phyloP scores from a whole-genome alignment of 805 yeast species.

The Metschnikowia koreensis region DNA sequence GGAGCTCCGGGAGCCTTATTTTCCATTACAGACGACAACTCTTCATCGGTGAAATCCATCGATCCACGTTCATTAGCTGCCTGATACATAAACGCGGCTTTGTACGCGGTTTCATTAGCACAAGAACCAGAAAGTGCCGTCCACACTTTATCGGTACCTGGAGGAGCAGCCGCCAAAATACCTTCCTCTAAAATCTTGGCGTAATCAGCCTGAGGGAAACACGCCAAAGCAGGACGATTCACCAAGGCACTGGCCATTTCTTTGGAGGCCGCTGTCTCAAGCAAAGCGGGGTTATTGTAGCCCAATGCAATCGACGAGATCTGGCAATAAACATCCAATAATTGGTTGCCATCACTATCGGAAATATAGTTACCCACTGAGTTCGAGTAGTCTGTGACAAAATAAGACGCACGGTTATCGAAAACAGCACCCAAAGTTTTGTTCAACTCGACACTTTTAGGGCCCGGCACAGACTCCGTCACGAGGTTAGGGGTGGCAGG shows the following conservation, averaged over 20 bases:
- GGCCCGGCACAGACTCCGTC: constrained; percentile 40
- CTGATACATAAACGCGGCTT: constrained; percentile 68
- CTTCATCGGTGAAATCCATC: constrained; percentile 45
- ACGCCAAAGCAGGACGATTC: constrained; percentile 46
- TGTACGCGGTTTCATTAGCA: constrained; percentile 69
- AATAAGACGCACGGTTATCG: constrained; percentile 43
- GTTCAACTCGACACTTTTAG: constrained; percentile 29
- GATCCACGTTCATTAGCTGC: constrained; percentile 53
- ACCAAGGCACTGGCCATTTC: constrained; percentile 42
- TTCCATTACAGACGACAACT: constrained; percentile 47
- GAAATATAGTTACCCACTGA: constrained; percentile 42
- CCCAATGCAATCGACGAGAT: constrained; percentile 45
- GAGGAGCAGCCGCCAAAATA: constrained; percentile 62
- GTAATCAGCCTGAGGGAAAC: constrained; percentile 64
- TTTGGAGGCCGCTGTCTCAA: constrained; percentile 36
- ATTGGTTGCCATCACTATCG: constrained; percentile 41
- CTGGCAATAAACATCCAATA: constrained; percentile 43
- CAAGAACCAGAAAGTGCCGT: constrained; percentile 67
- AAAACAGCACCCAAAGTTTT: constrained; percentile 37
- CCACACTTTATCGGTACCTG: constrained; percentile 59
- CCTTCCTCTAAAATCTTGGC: constrained; percentile 47
- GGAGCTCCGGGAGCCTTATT: constrained; percentile 53
- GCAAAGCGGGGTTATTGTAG: constrained; percentile 42
- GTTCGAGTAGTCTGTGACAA: constrained; percentile 39
- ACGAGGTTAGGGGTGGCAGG: constrained; percentile 32